These are phyloP conservation scores for Neltuma alba DNA, from an alignment of 306 rosid species.

Conservation along the genomic window DNA sequence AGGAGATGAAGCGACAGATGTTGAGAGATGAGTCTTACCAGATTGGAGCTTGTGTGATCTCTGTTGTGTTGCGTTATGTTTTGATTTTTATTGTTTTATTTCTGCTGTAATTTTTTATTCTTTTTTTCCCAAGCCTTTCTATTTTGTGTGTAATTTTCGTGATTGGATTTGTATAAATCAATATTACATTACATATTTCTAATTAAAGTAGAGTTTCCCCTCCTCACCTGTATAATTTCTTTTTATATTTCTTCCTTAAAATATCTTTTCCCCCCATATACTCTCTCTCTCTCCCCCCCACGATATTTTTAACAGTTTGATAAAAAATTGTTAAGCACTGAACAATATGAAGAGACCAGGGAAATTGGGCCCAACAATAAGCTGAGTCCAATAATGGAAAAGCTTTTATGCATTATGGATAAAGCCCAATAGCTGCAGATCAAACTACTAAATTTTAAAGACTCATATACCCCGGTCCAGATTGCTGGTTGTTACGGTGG, in stretches of 20 bases:
- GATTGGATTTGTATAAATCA: slow-evolving; percentile 47
- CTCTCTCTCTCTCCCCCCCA: no score
- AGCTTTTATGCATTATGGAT: background rate
- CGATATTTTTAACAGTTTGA: no score
- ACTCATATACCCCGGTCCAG: no score
- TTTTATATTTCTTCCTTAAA: background rate
- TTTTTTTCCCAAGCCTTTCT: background rate
- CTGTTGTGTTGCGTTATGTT: background rate
- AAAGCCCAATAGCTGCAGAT: background rate
- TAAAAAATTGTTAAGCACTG: background rate
- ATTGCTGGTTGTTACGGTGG: no score
- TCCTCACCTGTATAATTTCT: background rate
- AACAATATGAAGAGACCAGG: background rate
- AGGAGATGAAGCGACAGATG: slow-evolving; percentile 38
- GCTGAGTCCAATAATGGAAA: background rate
- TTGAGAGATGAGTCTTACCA: slow-evolving; percentile 8
- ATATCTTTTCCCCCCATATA: no score
- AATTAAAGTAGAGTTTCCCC: background rate
- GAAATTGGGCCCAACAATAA: background rate
- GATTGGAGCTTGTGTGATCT: slow-evolving; percentile 31
- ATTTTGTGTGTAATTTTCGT: slow-evolving; percentile 41
- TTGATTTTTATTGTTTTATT: background rate
- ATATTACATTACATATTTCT: slow-evolving; percentile 24
- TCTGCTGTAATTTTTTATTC: background rate
- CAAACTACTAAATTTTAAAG: no score